These are phyloP conservation scores for Chamaecrista fasciculata DNA, from an alignment of 306 rosid genomes.

Conservation along the genomic window DNA sequence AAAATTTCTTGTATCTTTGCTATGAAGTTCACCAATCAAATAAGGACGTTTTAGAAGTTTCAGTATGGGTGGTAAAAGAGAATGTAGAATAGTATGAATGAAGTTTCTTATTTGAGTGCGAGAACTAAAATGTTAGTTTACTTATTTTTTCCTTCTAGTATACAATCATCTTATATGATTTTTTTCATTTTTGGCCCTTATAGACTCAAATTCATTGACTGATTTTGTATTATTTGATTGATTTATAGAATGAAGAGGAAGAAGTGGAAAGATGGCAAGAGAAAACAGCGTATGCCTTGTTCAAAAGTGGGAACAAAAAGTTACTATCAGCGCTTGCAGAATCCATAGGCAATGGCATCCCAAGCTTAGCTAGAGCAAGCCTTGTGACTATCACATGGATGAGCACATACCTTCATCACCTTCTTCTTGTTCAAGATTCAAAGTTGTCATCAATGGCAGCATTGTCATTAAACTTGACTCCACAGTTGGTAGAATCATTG, in stretches of 20 bases:
- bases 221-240: conserved; percentile 8
- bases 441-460: conserved; percentile 44
- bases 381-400: conserved; percentile 74
- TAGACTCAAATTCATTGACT: conserved; percentile 10
- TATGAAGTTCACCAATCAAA: too few species aligned
- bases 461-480: conserved; percentile 53
- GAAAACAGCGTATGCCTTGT: conserved; percentile 53
- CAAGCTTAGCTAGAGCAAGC: conserved; percentile 67
- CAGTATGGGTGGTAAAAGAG: too few species aligned
- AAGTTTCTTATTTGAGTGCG: too few species aligned
- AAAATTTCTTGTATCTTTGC: too few species aligned
- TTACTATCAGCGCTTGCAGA: conserved; percentile 60
- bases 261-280: conserved; percentile 61
- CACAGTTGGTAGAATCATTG: conserved; percentile 52
- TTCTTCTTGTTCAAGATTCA: conserved; percentile 42
- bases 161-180: too few species aligned
- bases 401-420: conserved; percentile 49
- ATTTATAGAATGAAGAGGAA: conserved; percentile 54
- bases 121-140: too few species aligned
- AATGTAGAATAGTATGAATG: too few species aligned
- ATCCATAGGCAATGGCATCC: conserved; percentile 54
- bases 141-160: too few species aligned
- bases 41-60: too few species aligned
- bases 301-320: conserved; percentile 53
- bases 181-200: too few species aligned